Evolutionary conservation across 2,329 filamentous ascomycete species (phyloP).

Genomic region (Dothidotthia symphoricarpi): DNA sequence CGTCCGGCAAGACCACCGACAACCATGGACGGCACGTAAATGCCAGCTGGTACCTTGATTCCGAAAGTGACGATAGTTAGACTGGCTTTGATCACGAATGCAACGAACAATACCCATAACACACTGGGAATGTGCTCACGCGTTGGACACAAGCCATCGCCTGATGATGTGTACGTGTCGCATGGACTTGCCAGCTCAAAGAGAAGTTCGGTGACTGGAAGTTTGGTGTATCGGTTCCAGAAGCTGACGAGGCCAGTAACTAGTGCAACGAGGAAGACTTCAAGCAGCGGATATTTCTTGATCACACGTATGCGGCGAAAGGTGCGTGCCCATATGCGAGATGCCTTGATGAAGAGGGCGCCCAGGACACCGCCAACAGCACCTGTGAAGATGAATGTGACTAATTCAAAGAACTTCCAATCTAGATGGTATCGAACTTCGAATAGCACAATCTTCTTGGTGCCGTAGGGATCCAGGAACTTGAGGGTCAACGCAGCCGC

Average conservation of each 20-base stretch:
- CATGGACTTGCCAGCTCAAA: slow-evolving; percentile 91
- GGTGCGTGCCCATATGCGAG: slow-evolving; percentile 80
- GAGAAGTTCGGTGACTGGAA: slow-evolving; percentile 86
- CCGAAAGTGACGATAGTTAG: slow-evolving; percentile 91
- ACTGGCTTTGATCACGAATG: slow-evolving; percentile 85
- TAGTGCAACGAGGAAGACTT: slow-evolving; percentile 83
- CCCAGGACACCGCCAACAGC: slow-evolving; percentile 80
- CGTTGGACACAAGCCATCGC: slow-evolving; percentile 76
- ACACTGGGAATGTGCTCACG: slow-evolving; percentile 76
- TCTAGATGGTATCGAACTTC: slow-evolving; percentile 86
- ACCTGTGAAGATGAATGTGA: slow-evolving; percentile 81
- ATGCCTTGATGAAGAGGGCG: slow-evolving; percentile 95
- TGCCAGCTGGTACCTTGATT: slow-evolving; percentile 93
- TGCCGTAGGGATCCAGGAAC: slow-evolving; percentile 94
- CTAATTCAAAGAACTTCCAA: slow-evolving; percentile 91
- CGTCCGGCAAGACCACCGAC: slow-evolving; percentile 90
- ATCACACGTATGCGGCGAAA: slow-evolving; percentile 80
- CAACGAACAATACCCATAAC: slow-evolving; percentile 67
- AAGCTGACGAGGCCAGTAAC: slow-evolving; percentile 83
- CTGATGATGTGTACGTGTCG: slow-evolving; percentile 62
- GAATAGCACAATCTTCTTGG: slow-evolving; percentile 94
- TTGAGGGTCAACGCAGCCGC: slow-evolving; percentile 84
- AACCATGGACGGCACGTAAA: slow-evolving; percentile 98
- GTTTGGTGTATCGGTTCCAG: slow-evolving; percentile 87
- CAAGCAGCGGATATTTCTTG: slow-evolving; percentile 79